Evolutionary conservation across 352 stramenopile species (phyloP).

Genomic region (Phytopythium vexans): DNA sequence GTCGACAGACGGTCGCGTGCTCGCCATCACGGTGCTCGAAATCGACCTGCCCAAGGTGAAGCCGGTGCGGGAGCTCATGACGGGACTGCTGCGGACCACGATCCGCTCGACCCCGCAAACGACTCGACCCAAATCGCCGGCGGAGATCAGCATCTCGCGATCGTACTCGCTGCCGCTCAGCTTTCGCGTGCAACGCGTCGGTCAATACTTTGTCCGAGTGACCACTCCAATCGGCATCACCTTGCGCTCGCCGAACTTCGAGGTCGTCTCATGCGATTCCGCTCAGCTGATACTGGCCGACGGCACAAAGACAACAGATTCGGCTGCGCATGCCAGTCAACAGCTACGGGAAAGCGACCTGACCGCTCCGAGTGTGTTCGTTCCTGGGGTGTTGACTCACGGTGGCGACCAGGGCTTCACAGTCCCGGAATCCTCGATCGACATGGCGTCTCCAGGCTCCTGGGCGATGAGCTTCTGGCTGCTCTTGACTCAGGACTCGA

Average conservation of each 20-base stretch:
- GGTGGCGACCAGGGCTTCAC: conserved; percentile 40
- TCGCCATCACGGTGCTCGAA: conserved; percentile 37
- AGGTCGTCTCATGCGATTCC: conserved; percentile 14
- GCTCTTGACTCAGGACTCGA: conserved; percentile 52
- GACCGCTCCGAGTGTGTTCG: conserved; percentile 24
- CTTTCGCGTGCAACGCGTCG: conserved; percentile 36
- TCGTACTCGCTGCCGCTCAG: conserved; percentile 9
- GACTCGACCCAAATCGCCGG: background rate
- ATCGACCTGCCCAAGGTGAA: conserved; percentile 33
- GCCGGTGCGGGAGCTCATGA: conserved; percentile 39
- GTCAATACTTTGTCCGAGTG: conserved; percentile 29
- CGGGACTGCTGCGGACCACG: conserved; percentile 27
- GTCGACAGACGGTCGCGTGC: conserved; percentile 28
- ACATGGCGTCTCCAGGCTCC: conserved; percentile 27
- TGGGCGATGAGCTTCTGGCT: conserved; percentile 76
- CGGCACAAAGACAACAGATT: too few species aligned
- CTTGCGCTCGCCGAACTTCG: conserved; percentile 17
- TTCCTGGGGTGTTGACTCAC: conserved; percentile 50
- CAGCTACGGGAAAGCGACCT: background rate
- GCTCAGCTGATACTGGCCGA: conserved; percentile 3
- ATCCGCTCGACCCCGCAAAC: background rate
- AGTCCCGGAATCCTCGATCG: conserved; percentile 39
- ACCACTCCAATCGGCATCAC: background rate
- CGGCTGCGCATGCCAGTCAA: too few species aligned
- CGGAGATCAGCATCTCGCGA: background rate